Evolutionary conservation across 306 rosid genomes (phyloP).

Genomic region (Canavalia gladiata): DNA sequence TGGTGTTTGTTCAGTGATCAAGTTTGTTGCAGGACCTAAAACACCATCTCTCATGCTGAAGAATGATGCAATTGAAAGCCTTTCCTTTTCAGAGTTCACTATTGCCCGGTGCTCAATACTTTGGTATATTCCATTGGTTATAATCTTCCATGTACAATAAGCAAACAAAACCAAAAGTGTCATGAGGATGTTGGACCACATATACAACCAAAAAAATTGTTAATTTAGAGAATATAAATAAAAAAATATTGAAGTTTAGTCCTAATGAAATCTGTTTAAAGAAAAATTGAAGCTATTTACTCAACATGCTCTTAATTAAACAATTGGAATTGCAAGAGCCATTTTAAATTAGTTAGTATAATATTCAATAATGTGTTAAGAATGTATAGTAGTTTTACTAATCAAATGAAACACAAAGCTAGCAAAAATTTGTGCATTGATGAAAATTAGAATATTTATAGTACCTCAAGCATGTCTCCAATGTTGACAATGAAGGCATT

Average conservation of each 20-base stretch:
- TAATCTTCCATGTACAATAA: slow-evolving; percentile 41
- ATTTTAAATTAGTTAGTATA: too few species aligned
- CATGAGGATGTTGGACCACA: background rate
- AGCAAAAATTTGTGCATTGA: background rate
- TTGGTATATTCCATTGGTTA: slow-evolving; percentile 47
- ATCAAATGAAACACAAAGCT: too few species aligned
- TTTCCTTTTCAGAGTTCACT: background rate
- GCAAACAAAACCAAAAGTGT: background rate
- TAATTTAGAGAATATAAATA: background rate
- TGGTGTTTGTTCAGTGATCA: slow-evolving; percentile 50
- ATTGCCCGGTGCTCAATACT: slow-evolving; percentile 51
- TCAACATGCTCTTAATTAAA: background rate
- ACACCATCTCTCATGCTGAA: slow-evolving; percentile 3
- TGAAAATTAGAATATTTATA: background rate
- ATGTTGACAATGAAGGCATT: slow-evolving; percentile 48
- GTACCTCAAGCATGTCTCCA: slow-evolving; percentile 54
- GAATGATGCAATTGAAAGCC: slow-evolving; percentile 48
- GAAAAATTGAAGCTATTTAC: too few species aligned
- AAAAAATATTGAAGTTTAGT: too few species aligned
- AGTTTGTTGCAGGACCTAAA: slow-evolving; percentile 44
- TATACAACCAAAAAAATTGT: background rate
- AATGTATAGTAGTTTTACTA: too few species aligned
- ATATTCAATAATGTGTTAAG: too few species aligned
- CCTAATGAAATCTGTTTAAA: too few species aligned
- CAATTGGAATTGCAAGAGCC: background rate